Percentiles rank a stretch among this genome's conserved stretches.
These are phyloP conservation scores for Alnus rubra DNA, from an alignment of 306 rosid species.

Conservation along the genomic window DNA sequence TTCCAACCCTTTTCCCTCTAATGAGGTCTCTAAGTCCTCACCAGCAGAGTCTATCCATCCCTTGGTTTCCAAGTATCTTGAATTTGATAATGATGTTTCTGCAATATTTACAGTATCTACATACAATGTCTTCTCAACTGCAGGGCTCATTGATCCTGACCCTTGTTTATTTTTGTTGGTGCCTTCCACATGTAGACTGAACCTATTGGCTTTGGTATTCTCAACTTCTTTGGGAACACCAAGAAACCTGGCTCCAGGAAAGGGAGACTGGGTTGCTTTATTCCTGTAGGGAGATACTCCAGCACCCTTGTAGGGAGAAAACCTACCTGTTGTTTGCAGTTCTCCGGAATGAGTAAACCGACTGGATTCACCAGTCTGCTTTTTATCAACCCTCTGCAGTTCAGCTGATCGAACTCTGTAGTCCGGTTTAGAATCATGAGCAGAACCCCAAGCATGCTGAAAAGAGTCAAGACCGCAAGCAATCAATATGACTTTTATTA, in stretches of 20 bases:
- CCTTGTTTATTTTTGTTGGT: slow-evolving; percentile 42
- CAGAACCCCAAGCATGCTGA: slow-evolving; percentile 58
- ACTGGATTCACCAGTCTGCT: slow-evolving; percentile 49
- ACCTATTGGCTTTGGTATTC: slow-evolving; percentile 34
- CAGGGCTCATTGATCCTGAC: slow-evolving; percentile 41
- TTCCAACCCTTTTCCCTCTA: slow-evolving; percentile 33
- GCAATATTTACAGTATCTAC: slow-evolving; percentile 63
- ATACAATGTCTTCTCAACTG: slow-evolving; percentile 73
- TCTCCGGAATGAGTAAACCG: slow-evolving; percentile 63
- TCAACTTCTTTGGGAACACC: slow-evolving; percentile 53
- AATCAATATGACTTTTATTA: neutral
- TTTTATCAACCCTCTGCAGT: slow-evolving; percentile 44
- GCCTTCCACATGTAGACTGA: slow-evolving; percentile 31
- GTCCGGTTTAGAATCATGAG: slow-evolving; percentile 48
- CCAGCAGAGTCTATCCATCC: slow-evolving; percentile 28
- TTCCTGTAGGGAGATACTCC: slow-evolving; percentile 69
- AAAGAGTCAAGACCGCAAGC: slow-evolving; percentile 22
- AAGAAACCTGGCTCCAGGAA: slow-evolving; percentile 44
- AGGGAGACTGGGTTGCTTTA: slow-evolving; percentile 52
- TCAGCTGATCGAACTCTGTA: slow-evolving; percentile 43
- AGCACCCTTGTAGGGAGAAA: slow-evolving; percentile 68
- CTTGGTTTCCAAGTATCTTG: slow-evolving; percentile 37
- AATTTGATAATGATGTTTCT: slow-evolving; percentile 35
- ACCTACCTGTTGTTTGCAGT: slow-evolving; percentile 46
- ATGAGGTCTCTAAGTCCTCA: slow-evolving; percentile 25